Evolutionary conservation across 305 asterid species (phyloP).

Genomic region (Ajuga reptans): DNA sequence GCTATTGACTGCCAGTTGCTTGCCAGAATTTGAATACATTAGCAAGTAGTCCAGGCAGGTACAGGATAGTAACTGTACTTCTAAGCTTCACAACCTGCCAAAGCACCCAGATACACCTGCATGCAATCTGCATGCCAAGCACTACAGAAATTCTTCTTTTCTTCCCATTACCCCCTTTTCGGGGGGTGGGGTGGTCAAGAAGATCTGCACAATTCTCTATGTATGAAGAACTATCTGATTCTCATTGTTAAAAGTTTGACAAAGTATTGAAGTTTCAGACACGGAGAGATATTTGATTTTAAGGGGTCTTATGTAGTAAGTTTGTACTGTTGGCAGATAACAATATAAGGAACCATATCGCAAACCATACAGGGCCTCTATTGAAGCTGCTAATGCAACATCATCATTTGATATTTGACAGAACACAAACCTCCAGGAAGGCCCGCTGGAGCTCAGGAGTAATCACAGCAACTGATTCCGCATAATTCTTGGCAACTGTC

Average conservation of each 20-base stretch:
- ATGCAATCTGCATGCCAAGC: background rate
- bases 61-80: background rate
- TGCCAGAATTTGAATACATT: background rate
- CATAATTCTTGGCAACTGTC: constrained; percentile 53
- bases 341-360: constrained; percentile 4
- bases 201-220: background rate
- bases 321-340: background rate
- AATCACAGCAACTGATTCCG: constrained; percentile 62
- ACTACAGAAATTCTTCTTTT: background rate
- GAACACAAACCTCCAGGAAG: constrained; percentile 65
- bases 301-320: background rate
- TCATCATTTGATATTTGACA: constrained; percentile 16
- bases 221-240: background rate
- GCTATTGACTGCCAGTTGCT: background rate
- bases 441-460: constrained; percentile 67
- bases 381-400: constrained; percentile 8
- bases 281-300: constrained; percentile 1
- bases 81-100: background rate
- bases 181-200: background rate
- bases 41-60: background rate
- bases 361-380: background rate
- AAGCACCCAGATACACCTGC: background rate
- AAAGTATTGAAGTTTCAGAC: background rate
- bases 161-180: too few species aligned
- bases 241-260: background rate